phyloP scores from a whole-genome alignment of 768 basidiomycete genomes.

The Chalciporus chontae region DNA sequence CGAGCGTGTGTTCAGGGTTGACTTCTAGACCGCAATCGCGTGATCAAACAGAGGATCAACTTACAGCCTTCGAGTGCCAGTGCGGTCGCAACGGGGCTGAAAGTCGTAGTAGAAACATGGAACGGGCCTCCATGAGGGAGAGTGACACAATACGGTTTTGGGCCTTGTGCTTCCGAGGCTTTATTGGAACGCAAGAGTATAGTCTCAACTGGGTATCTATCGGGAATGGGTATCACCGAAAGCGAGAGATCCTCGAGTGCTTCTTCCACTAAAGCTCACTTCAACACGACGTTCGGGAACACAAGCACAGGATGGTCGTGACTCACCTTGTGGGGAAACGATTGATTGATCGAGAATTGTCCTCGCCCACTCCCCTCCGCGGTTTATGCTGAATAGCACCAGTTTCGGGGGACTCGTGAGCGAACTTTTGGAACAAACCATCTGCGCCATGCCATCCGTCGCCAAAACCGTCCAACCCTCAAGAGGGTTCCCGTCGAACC shows the following conservation, averaged over 20 bases:
- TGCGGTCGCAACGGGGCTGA: conserved; percentile 37
- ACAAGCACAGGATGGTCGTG: background rate
- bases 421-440: conserved; percentile 48
- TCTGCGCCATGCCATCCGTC: conserved; percentile 36
- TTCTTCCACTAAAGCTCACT: conserved; percentile 34
- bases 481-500: conserved; percentile 11
- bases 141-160: conserved; percentile 43
- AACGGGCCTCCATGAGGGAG: conserved; percentile 62
- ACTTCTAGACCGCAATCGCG: background rate
- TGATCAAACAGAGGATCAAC: conserved; percentile 10
- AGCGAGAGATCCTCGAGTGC: conserved; percentile 40
- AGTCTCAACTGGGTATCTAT: conserved; percentile 46
- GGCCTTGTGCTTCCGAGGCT: conserved; percentile 7
- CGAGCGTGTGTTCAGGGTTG: background rate
- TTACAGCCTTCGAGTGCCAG: conserved; percentile 57
- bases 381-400: conserved; percentile 39
- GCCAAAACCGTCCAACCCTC: conserved; percentile 49
- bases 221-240: conserved; percentile 48
- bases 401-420: conserved; percentile 43
- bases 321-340: conserved; percentile 39
- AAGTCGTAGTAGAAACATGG: conserved; percentile 41
- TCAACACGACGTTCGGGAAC: background rate
- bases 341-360: conserved; percentile 40
- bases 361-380: conserved; percentile 32
- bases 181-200: conserved; percentile 39